These are phyloP conservation scores for Aspergillus viridinutans DNA, from an alignment of 2,329 filamentous ascomycete species.

Conservation along the genomic window DNA sequence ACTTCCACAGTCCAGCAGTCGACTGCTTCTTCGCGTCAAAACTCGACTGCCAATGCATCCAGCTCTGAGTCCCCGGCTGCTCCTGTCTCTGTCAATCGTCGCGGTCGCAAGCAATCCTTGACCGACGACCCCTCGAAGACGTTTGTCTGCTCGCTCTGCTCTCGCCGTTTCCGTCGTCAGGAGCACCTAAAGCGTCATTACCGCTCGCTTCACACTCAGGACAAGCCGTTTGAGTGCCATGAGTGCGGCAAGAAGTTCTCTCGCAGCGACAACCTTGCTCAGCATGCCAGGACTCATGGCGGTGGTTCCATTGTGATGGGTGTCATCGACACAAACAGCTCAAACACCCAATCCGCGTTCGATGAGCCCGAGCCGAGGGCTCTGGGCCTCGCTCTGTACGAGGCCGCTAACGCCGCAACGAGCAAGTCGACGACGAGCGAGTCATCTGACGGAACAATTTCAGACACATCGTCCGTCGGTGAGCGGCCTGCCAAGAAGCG, in stretches of 20 bases:
- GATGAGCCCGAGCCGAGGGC: conserved; percentile 59
- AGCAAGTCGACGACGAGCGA: conserved; percentile 51
- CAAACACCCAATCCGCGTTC: conserved; percentile 36
- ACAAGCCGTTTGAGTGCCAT: conserved; percentile 96
- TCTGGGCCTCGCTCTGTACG: conserved; percentile 75
- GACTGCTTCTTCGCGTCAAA: conserved; percentile 41
- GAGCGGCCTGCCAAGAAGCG: conserved; percentile 68
- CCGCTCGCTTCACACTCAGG: conserved; percentile 94
- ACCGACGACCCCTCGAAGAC: conserved; percentile 98
- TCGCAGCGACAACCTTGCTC: conserved; percentile 91
- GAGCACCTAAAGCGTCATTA: conserved; percentile 99
- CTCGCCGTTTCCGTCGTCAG: conserved; percentile 93
- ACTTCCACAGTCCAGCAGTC: conserved; percentile 39
- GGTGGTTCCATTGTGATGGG: conserved; percentile 88
- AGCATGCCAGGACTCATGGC: conserved; percentile 92
- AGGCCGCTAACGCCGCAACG: conserved; percentile 69
- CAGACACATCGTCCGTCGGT: conserved; percentile 31
- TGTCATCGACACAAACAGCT: conserved; percentile 68
- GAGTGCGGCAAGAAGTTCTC: conserved; percentile 99
- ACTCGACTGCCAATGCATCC: conserved; percentile 46
- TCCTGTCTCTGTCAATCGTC: conserved; percentile 67
- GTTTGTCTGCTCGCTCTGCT: conserved; percentile 94
- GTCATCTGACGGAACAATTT: conserved; percentile 37
- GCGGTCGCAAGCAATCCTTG: conserved; percentile 95
- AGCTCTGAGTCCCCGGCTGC: conserved; percentile 37